Evolutionary conservation across 2,329 filamentous ascomycete species (phyloP), one percentile per base, ranked within the genome.

Genomic region (Diaporthe sp.): DNA sequence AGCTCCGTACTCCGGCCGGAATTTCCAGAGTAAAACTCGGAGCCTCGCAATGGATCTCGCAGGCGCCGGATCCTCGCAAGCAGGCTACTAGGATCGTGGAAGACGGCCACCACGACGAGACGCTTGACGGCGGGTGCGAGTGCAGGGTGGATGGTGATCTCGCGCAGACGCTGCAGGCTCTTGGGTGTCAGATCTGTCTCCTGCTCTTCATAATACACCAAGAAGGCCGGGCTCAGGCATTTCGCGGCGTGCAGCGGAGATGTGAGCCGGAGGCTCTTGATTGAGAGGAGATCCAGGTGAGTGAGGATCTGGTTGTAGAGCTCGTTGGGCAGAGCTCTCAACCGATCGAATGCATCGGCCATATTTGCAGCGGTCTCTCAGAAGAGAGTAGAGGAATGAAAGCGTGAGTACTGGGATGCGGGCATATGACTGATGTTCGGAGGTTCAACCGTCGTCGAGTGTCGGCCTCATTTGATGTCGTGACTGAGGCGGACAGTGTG

Each of bases 31-130:
- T 1, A 2, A 25, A 42, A 2, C 3, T 9, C 9, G 9, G 3
- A 7, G 28, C 39, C 3, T 13, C 34, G 47, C 49, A 53, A 6
- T 34, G 49, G 49, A 13, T 70, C 34, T 5, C 49, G 49, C n/a
- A 71, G 53, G 22, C 53, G 39, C 25, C 53, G 39, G 53, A 71
- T 71, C 37, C 17, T 37, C 20, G 9, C 5, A 9, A 71, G 25
- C 20, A 58, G 53, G 39, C 25, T 12, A 10, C 39, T 37, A 2
- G 71, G 47, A 12, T 73, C 60, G 25, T 73, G 31, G 58, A 55
- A 73, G 25, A 65, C 71, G 37, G 58, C 47, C 13, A 65, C 71
- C n/a, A 73, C 71, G 9, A 49, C 55, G 47, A 73, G 58, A 13
- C 42, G 34, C 31, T 47, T 65, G 49, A 73, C 34, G 49, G 71